A percentile compares a stretch with the other conserved stretches of the same genome.
These are phyloP conservation scores for Talaromyces marneffei DNA, from an alignment of 2,329 filamentous ascomycete genomes.

Conservation along the genomic window DNA sequence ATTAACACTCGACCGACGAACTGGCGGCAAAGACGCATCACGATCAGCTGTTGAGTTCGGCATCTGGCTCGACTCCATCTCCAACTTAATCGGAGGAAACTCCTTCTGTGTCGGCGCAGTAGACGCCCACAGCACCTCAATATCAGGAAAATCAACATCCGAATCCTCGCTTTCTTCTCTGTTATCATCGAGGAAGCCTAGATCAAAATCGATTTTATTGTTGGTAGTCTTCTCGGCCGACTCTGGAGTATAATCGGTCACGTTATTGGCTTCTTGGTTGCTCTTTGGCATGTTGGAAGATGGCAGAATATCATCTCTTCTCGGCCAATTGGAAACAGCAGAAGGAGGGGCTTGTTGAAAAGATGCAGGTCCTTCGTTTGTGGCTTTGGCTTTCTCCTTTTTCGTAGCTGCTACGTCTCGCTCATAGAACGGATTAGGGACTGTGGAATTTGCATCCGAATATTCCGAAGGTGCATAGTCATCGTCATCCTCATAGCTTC, in stretches of 20 bases:
- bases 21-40: neutral
- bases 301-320: neutral
- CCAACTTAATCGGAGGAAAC: constrained; percentile 9
- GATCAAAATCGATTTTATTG: neutral
- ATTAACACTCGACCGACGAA: neutral
- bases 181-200: neutral
- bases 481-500: constrained; percentile 9
- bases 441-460: constrained; percentile 14
- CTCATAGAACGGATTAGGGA: constrained; percentile 31
- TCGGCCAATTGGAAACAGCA: neutral
- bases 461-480: neutral
- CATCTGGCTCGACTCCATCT: neutral
- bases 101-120: constrained; percentile 15
- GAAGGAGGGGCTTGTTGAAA: neutral
- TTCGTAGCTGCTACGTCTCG: constrained; percentile 14
- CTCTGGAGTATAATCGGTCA: neutral
- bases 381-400: constrained; percentile 1
- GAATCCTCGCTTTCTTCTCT: neutral
- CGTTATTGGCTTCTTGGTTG: constrained; percentile 3
- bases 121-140: constrained; percentile 14
- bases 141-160: constrained; percentile 5
- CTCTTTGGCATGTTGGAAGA: neutral
- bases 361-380: neutral
- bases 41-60: neutral
- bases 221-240: neutral